Percentiles rank a stretch among this genome's conserved stretches.
Evolutionary conservation across 306 rosid genomes (phyloP).

Genomic region (Corylus americana): DNA sequence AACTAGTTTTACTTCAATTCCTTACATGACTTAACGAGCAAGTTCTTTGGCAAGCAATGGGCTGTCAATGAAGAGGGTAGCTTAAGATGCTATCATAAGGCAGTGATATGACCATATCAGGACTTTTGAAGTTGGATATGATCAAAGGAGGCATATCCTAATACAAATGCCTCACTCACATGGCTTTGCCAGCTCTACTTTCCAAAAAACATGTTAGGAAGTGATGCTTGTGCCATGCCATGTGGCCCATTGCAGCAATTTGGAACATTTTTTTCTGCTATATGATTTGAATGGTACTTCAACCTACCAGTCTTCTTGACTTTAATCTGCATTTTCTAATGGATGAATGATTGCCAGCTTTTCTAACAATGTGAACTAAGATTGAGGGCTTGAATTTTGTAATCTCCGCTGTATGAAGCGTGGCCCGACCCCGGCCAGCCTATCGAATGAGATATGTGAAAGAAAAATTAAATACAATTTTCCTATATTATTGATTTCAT

Average conservation of each 20-base stretch:
- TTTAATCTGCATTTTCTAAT: not conserved
- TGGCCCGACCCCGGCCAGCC: too few relatives aligned
- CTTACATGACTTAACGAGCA: not conserved
- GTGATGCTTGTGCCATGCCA: not conserved
- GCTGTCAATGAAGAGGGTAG: not conserved
- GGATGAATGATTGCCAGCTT: not conserved
- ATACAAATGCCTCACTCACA: not conserved
- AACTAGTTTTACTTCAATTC: too few relatives aligned
- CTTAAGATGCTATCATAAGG: not conserved
- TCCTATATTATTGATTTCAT: not conserved
- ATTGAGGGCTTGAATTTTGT: not conserved
- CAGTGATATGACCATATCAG: not conserved
- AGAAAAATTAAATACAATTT: not conserved
- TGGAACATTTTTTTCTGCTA: not conserved
- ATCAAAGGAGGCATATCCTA: not conserved
- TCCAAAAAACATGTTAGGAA: not conserved
- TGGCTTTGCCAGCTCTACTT: slow-evolving; percentile 10
- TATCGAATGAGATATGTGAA: not conserved
- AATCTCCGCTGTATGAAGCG: not conserved
- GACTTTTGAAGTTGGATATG: not conserved
- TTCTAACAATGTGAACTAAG: not conserved
- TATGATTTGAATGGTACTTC: not conserved
- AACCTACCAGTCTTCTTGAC: slow-evolving; percentile 9
- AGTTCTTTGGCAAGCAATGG: not conserved
- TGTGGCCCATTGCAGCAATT: not conserved